A percentile compares a stretch with the other conserved stretches of the same genome.
These are phyloP conservation scores for Irpex sp. DNA, from an alignment of 1,284 basidiomycete species.

Conservation along the genomic window DNA sequence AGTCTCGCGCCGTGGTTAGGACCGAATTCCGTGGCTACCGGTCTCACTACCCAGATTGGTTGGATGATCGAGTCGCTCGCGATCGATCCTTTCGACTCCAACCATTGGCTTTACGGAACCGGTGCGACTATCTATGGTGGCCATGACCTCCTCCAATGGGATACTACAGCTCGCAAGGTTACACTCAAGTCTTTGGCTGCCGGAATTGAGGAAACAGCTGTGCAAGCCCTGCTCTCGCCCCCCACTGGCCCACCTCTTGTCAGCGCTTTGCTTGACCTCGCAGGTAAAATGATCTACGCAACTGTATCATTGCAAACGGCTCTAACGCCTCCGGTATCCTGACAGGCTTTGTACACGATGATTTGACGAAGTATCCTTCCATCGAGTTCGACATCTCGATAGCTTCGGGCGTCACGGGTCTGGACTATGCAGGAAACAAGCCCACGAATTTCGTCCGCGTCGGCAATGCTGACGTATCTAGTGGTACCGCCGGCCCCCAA, in stretches of 20 bases:
- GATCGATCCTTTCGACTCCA: slow-evolving; percentile 62
- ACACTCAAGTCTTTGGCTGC: slow-evolving; percentile 57
- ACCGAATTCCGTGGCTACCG: slow-evolving; percentile 39
- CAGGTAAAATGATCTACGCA: slow-evolving; percentile 30
- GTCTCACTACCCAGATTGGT: slow-evolving; percentile 36
- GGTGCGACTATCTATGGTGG: slow-evolving; percentile 57
- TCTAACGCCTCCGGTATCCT: background rate
- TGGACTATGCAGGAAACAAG: slow-evolving; percentile 57
- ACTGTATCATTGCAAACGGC: background rate
- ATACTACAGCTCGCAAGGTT: slow-evolving; percentile 48
- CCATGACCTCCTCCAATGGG: slow-evolving; percentile 54
- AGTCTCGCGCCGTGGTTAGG: slow-evolving; percentile 57
- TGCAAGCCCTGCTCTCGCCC: slow-evolving; percentile 54
- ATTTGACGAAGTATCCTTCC: slow-evolving; percentile 40
- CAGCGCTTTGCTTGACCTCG: slow-evolving; percentile 53
- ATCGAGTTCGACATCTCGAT: slow-evolving; percentile 43
- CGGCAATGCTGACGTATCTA: slow-evolving; percentile 36
- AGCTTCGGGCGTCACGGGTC: slow-evolving; percentile 48
- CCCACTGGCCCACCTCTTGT: slow-evolving; percentile 44
- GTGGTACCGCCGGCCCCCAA: slow-evolving; percentile 26
- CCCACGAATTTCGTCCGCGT: slow-evolving; percentile 54
- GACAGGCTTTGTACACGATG: slow-evolving; percentile 38
- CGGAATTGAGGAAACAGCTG: slow-evolving; percentile 61
- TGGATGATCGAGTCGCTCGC: slow-evolving; percentile 45
- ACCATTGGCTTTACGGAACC: slow-evolving; percentile 67